Evolutionary conservation across 169 alveolate genomes (phyloP).

Genomic region (Eimeria sp.): DNA sequence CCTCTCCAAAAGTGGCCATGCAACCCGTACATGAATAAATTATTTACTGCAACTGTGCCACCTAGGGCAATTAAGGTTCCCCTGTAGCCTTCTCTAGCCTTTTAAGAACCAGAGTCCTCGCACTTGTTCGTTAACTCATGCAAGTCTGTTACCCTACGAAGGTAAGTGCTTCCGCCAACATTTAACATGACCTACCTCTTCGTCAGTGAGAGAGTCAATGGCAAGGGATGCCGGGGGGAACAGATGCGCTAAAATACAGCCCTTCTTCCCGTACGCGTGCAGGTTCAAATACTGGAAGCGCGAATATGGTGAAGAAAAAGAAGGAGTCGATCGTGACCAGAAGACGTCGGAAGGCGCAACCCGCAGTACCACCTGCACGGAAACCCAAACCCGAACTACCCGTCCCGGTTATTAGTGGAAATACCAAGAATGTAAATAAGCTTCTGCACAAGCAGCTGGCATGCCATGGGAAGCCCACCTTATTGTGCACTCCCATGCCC

Average conservation of each 20-base stretch:
- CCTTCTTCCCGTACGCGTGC: slow-evolving; percentile 79
- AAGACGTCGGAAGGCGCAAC: slow-evolving; percentile 76
- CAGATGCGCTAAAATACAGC: slow-evolving; percentile 76
- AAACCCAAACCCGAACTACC: neutral
- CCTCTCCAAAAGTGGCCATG: neutral
- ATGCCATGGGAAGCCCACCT: slow-evolving; percentile 18
- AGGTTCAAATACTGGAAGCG: slow-evolving; percentile 76
- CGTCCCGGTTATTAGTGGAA: neutral
- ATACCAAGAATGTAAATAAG: neutral
- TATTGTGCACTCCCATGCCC: slow-evolving; percentile 81
- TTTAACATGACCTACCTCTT: slow-evolving; percentile 22
- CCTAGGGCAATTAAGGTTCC: neutral
- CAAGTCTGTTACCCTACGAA: neutral
- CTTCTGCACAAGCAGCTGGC: neutral
- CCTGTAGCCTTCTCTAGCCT: neutral
- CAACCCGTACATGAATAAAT: neutral
- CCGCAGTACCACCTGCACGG: slow-evolving; percentile 75
- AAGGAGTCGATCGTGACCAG: slow-evolving; percentile 64
- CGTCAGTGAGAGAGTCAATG: slow-evolving; percentile 71
- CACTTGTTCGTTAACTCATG: neutral
- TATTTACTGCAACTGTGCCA: neutral
- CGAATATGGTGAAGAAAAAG: slow-evolving; percentile 62
- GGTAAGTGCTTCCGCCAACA: neutral
- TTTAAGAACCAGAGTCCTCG: neutral
- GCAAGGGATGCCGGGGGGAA: slow-evolving; percentile 81